These are phyloP conservation scores for Eutrema yunnanense DNA, from an alignment of 345 rosid species.

Conservation along the genomic window DNA sequence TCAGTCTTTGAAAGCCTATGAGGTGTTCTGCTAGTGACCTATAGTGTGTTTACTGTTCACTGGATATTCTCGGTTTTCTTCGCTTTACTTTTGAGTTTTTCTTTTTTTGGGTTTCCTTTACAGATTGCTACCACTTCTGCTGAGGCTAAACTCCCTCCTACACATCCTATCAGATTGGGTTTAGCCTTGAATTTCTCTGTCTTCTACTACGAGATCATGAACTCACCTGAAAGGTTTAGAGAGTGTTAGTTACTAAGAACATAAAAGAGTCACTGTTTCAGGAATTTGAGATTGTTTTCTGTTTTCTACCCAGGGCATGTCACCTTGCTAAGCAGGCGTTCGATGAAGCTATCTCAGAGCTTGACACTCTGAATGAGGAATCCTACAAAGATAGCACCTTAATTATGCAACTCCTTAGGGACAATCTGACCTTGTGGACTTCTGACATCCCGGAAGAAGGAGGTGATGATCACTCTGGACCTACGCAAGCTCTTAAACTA, in stretches of 20 bases:
- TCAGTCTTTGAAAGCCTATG: slow-evolving; percentile 61
- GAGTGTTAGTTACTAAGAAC: not conserved
- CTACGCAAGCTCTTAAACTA: not conserved
- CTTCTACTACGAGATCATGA: slow-evolving; percentile 73
- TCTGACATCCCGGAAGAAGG: slow-evolving; percentile 70
- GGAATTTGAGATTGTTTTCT: not conserved
- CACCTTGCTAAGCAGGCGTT: slow-evolving; percentile 69
- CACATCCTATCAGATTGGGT: slow-evolving; percentile 72
- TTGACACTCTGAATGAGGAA: slow-evolving; percentile 63
- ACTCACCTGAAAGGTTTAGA: slow-evolving; percentile 65
- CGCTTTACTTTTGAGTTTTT: not conserved
- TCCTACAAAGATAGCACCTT: slow-evolving; percentile 76
- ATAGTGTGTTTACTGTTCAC: not conserved
- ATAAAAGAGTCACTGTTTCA: not conserved
- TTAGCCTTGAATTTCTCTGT: slow-evolving; percentile 76
- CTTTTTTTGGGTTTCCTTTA: not conserved
- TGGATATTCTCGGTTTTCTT: not conserved
- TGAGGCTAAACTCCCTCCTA: slow-evolving; percentile 54
- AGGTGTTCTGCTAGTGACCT: slow-evolving; percentile 31
- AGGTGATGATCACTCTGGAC: slow-evolving; percentile 31
- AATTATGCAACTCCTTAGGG: slow-evolving; percentile 72
- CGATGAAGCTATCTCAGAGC: slow-evolving; percentile 67
- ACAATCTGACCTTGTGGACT: slow-evolving; percentile 74
- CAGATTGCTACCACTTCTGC: slow-evolving; percentile 57
- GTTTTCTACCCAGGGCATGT: slow-evolving; percentile 46